Conservation (phyloP, 2,329 filamentous ascomycete species). For the Neofusicoccum sp. region DNA sequence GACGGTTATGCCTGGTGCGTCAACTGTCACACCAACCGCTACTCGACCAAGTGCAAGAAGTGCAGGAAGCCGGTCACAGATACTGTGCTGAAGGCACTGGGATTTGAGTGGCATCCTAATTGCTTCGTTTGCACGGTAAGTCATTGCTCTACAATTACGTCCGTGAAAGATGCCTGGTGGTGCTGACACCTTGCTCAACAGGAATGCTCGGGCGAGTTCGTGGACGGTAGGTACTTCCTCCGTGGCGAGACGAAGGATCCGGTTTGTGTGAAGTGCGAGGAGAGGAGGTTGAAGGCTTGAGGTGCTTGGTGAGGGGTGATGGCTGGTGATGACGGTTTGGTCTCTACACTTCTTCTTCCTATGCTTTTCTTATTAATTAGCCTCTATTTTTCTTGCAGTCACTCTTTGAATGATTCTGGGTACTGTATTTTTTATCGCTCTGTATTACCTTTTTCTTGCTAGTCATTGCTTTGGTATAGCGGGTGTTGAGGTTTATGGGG, state of each 20-base stretch:
- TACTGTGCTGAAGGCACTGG: constrained; percentile 85
- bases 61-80: constrained; percentile 86
- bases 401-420: too few relatives aligned
- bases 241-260: constrained; percentile 61
- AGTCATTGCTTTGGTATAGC: too few relatives aligned
- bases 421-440: too few relatives aligned
- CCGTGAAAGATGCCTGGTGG: neutral
- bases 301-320: too few relatives aligned
- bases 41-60: constrained; percentile 83
- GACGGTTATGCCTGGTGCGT: constrained; percentile 98
- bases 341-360: too few relatives aligned
- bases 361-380: too few relatives aligned
- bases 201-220: constrained; percentile 63
- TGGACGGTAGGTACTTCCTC: constrained; percentile 66
- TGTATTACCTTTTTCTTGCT: too few relatives aligned
- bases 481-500: too few relatives aligned
- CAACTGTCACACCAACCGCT: constrained; percentile 87
- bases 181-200: constrained; percentile 32
- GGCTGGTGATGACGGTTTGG: neutral
- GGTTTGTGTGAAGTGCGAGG: constrained; percentile 65
- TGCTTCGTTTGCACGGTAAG: constrained; percentile 80
- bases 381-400: too few relatives aligned
- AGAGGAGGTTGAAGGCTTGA: constrained; percentile 62
- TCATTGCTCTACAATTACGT: constrained; percentile 2
- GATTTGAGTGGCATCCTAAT: constrained; percentile 87